Evolutionary conservation across 2,329 filamentous ascomycete species (phyloP).

Genomic region (Botryotinia calthae): DNA sequence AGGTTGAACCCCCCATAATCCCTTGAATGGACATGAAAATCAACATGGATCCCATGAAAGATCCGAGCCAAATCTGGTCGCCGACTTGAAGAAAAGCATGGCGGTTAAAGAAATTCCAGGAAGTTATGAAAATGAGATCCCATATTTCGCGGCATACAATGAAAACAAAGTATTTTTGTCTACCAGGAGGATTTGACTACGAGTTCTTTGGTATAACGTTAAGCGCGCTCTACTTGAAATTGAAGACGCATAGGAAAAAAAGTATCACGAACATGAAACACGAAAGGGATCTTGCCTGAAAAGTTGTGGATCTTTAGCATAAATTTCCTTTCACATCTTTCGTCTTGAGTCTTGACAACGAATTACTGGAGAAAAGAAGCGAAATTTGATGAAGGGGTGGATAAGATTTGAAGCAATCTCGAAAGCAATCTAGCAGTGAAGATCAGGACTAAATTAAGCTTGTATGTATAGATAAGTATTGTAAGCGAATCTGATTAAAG

Average conservation of each 20-base stretch:
- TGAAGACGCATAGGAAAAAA: not conserved
- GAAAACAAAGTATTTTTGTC: not conserved
- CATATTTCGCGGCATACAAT: not conserved
- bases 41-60: not conserved
- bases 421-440: slow-evolving; percentile 1
- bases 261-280: not conserved
- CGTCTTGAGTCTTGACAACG: too few relatives aligned
- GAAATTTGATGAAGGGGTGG: slow-evolving; percentile 13
- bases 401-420: not conserved
- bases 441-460: not conserved
- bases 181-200: not conserved
- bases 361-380: not conserved
- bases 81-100: not conserved
- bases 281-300: not conserved
- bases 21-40: not conserved
- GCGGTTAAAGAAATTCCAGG: not conserved
- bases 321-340: not conserved
- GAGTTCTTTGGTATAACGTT: not conserved
- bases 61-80: not conserved
- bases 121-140: not conserved
- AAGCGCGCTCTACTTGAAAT: not conserved
- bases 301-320: not conserved
- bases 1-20: not conserved
- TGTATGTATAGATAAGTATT: not conserved
- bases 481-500: not conserved